Evolutionary conservation across 352 stramenopile species (phyloP).

Genomic region (Thalassiosira pacifica): DNA sequence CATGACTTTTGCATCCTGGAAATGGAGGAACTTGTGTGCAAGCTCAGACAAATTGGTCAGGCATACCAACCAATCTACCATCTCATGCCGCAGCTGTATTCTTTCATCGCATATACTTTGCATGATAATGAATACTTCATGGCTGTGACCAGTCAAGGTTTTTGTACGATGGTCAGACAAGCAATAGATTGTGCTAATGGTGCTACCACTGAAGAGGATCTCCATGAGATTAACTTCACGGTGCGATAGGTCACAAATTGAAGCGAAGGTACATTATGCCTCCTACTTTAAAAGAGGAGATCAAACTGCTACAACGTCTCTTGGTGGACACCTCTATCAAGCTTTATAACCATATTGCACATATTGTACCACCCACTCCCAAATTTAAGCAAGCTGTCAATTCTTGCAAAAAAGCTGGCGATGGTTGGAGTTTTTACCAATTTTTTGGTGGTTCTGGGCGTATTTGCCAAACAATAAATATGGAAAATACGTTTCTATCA

Average conservation of each 20-base stretch:
- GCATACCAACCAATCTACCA: not conserved
- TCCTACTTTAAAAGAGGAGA: not conserved
- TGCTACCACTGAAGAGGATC: too few relatives aligned
- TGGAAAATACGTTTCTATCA: conserved; percentile 13
- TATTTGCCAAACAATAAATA: conserved; percentile 4
- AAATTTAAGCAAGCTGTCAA: not conserved
- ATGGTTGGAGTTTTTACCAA: conserved; percentile 6
- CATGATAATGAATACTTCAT: not conserved
- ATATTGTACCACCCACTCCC: conserved; percentile 5
- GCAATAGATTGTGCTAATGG: too few relatives aligned
- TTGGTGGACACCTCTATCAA: not conserved
- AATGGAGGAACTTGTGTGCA: not conserved
- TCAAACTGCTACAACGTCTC: not conserved
- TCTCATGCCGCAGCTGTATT: not conserved
- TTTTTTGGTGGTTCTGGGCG: conserved; percentile 13
- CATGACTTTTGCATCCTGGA: too few relatives aligned
- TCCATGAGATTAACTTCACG: conserved; percentile 21
- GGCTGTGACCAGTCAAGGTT: not conserved
- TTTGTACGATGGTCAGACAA: not conserved
- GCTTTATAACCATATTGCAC: not conserved
- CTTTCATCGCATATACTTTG: not conserved
- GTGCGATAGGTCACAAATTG: too few relatives aligned
- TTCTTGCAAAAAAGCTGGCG: conserved; percentile 13
- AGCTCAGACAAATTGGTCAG: not conserved
- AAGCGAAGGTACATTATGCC: too few relatives aligned